These are phyloP conservation scores for Mycena alexandri DNA, from an alignment of 768 basidiomycete species.

Conservation along the genomic window DNA sequence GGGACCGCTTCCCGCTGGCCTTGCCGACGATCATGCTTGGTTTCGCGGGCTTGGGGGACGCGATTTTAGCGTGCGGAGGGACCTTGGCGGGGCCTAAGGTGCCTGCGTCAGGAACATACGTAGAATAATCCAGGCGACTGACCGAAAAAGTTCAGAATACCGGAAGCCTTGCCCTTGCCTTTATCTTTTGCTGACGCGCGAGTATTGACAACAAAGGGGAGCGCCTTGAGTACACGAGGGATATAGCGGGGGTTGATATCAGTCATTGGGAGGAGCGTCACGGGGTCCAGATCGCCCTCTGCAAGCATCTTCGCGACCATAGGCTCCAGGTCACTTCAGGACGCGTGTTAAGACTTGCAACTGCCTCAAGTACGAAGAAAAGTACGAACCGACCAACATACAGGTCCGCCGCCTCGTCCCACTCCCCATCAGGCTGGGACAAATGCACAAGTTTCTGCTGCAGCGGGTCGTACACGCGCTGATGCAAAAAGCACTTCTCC, in stretches of 20 bases:
- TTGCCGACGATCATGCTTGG: conserved; percentile 58
- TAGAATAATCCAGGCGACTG: conserved; percentile 39
- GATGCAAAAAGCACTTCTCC: conserved; percentile 93
- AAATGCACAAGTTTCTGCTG: conserved; percentile 77
- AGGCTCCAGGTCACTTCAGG: conserved; percentile 71
- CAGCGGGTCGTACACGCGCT: conserved; percentile 89
- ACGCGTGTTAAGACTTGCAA: conserved; percentile 25
- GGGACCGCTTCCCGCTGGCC: conserved; percentile 81
- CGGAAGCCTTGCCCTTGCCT: conserved; percentile 60
- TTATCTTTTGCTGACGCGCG: conserved; percentile 55
- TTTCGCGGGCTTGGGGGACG: conserved; percentile 34
- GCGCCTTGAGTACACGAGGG: conserved; percentile 64
- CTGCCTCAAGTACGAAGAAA: background rate
- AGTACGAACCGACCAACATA: conserved; percentile 77
- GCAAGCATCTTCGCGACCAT: conserved; percentile 76
- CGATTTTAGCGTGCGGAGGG: conserved; percentile 42
- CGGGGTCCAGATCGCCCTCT: conserved; percentile 77
- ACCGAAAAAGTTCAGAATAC: conserved; percentile 78
- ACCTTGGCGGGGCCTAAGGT: conserved; percentile 52
- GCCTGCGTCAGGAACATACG: conserved; percentile 16
- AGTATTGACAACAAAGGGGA: conserved; percentile 41
- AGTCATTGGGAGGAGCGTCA: conserved; percentile 73
- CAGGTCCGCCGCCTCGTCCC: conserved; percentile 72
- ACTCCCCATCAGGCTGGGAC: conserved; percentile 68
- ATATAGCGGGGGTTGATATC: conserved; percentile 82